Conservation (phyloP, 495 filamentous ascomycete genomes). For the Neurospora sp. region DNA sequence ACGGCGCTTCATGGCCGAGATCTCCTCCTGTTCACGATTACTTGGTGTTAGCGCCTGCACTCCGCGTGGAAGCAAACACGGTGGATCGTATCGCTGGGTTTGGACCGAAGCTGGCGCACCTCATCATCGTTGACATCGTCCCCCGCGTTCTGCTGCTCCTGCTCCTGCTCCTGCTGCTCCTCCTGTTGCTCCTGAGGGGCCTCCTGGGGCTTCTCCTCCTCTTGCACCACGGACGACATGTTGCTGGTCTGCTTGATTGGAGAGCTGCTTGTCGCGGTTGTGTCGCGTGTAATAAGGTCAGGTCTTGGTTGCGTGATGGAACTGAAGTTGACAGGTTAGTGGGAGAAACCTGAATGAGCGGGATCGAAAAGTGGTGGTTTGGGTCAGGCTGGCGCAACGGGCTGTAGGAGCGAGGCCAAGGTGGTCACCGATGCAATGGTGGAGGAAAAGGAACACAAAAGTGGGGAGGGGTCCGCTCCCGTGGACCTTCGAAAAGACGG, state of each 20-base stretch:
- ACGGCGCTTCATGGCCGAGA: slow-evolving; percentile 93
- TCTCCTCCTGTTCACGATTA: slow-evolving; percentile 53
- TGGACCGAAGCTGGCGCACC: slow-evolving; percentile 18
- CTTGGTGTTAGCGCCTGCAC: slow-evolving; percentile 6
- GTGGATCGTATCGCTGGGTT: background rate
- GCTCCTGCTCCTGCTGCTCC: slow-evolving; percentile 4
- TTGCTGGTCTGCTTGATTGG: background rate
- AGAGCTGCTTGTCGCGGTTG: background rate
- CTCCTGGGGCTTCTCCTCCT: slow-evolving; percentile 20
- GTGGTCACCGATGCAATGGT: background rate
- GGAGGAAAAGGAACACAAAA: background rate
- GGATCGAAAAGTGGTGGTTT: background rate
- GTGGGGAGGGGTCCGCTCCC: background rate
- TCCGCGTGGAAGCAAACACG: background rate
- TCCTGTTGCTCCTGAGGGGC: slow-evolving; percentile 1
- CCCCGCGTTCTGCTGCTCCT: slow-evolving; percentile 21
- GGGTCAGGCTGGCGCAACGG: background rate
- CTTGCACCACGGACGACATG: slow-evolving; percentile 17
- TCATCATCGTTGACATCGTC: slow-evolving; percentile 38
- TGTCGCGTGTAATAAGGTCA: background rate
- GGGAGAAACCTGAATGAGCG: background rate
- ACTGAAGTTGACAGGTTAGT: background rate
- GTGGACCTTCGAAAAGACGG: background rate
- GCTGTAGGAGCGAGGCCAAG: background rate
- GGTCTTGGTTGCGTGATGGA: background rate